Percentiles rank a stretch among this genome's conserved stretches.
Conservation (phyloP, 2,329 filamentous ascomycete genomes). For the Fusarium protoensiforme region DNA sequence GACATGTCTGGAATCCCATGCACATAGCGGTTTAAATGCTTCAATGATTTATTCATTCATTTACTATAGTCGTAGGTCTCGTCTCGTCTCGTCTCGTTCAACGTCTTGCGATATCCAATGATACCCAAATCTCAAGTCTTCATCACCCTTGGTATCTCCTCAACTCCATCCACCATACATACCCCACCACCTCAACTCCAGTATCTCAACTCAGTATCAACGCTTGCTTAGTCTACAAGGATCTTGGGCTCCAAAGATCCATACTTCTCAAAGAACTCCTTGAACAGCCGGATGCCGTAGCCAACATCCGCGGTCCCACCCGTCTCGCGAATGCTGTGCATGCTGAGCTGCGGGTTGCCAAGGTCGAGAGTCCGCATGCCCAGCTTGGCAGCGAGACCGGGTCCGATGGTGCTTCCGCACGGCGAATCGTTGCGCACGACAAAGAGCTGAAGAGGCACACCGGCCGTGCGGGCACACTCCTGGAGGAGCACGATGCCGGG, state of each 20-base stretch:
- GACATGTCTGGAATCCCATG: constrained; percentile 29
- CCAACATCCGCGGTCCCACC: constrained; percentile 89
- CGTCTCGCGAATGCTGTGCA: constrained; percentile 97
- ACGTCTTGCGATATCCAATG: not conserved
- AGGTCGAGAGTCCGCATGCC: constrained; percentile 91
- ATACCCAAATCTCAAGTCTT: not conserved
- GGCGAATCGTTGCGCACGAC: constrained; percentile 95
- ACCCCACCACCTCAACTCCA: constrained; percentile 11
- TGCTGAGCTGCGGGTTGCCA: constrained; percentile 92
- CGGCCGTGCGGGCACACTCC: constrained; percentile 79
- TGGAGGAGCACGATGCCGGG: constrained; percentile 94
- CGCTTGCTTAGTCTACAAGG: constrained; percentile 75
- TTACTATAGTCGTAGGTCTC: not conserved
- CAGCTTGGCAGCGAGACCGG: constrained; percentile 90
- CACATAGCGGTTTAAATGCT: not conserved
- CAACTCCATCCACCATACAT: constrained; percentile 19
- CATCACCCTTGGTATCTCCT: not conserved
- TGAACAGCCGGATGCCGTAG: constrained; percentile 86
- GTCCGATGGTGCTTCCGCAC: constrained; percentile 96
- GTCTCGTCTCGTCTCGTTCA: constrained; percentile 4
- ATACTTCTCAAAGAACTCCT: constrained; percentile 87
- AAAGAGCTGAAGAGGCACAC: constrained; percentile 92
- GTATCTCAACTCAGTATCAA: not conserved
- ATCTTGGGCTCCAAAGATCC: constrained; percentile 86
- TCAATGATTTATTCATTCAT: not conserved